These are phyloP conservation scores for Omphalotus guepiniiformis DNA, from an alignment of 768 basidiomycete species.

Conservation along the genomic window DNA sequence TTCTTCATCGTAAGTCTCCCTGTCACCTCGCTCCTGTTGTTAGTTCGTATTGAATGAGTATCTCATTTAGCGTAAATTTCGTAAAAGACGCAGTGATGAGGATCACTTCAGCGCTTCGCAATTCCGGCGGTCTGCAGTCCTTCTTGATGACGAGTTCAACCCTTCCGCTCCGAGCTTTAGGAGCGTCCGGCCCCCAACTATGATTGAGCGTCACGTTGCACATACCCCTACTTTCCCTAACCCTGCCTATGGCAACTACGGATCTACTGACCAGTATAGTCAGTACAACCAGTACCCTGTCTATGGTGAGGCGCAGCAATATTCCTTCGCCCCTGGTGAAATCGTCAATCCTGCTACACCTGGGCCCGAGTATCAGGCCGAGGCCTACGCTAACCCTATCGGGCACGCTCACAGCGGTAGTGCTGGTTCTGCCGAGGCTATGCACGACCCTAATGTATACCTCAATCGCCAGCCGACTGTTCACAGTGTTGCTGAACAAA, in stretches of 20 bases:
- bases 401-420: neutral
- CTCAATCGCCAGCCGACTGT: constrained; percentile 8
- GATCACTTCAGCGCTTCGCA: constrained; percentile 4
- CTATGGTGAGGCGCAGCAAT: neutral
- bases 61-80: neutral
- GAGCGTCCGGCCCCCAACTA: constrained; percentile 5
- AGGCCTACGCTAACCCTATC: neutral
- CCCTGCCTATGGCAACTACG: constrained; percentile 3
- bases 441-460: constrained; percentile 1
- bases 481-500: neutral
- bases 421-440: neutral
- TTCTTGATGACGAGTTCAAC: constrained; percentile 8
- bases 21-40: neutral
- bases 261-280: constrained; percentile 1
- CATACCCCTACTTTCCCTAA: constrained; percentile 7
- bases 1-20: constrained; percentile 4
- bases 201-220: constrained; percentile 10
- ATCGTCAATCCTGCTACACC: neutral
- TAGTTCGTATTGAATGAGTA: neutral
- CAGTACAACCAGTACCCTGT: neutral
- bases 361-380: neutral
- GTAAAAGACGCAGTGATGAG: constrained; percentile 1
- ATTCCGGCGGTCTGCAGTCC: constrained; percentile 5
- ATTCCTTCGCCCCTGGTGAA: constrained; percentile 3
- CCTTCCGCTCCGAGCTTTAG: constrained; percentile 1